These are phyloP conservation scores for Pecoramyces ruminantium DNA, from an alignment of 192 early-diverging fungal species.

Conservation along the genomic window DNA sequence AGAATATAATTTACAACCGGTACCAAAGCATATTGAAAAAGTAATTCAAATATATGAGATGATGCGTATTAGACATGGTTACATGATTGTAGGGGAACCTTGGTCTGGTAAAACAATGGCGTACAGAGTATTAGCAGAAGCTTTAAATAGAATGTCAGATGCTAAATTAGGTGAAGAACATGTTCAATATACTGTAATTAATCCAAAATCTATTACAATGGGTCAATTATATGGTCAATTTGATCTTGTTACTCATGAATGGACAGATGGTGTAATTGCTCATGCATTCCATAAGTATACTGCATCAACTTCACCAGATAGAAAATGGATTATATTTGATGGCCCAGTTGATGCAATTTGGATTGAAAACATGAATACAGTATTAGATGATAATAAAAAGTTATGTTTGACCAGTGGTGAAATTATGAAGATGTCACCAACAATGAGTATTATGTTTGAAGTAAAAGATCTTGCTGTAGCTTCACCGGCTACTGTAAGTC, in stretches of 20 bases:
- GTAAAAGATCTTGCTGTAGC: slow-evolving; percentile 49
- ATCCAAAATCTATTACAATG: background rate
- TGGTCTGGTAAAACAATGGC: background rate
- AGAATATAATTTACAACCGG: background rate
- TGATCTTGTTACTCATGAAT: background rate
- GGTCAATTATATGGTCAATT: background rate
- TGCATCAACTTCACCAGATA: background rate
- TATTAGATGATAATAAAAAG: slow-evolving; percentile 46
- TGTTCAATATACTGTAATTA: background rate
- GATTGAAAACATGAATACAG: slow-evolving; percentile 26
- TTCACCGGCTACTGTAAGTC: slow-evolving; percentile 6
- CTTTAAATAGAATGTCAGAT: background rate
- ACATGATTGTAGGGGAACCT: background rate
- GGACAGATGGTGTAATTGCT: background rate
- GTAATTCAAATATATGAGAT: background rate
- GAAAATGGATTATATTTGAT: background rate
- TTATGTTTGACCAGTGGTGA: slow-evolving; percentile 42
- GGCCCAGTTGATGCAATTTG: slow-evolving; percentile 11
- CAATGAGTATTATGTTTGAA: slow-evolving; percentile 44
- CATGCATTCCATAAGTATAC: background rate
- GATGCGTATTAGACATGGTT: background rate
- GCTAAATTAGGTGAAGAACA: background rate
- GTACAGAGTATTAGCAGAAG: background rate
- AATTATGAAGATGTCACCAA: slow-evolving; percentile 43
- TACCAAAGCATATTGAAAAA: background rate